phyloP scores from a whole-genome alignment of 2,329 filamentous ascomycete species.

The Fusarium sp. region DNA sequence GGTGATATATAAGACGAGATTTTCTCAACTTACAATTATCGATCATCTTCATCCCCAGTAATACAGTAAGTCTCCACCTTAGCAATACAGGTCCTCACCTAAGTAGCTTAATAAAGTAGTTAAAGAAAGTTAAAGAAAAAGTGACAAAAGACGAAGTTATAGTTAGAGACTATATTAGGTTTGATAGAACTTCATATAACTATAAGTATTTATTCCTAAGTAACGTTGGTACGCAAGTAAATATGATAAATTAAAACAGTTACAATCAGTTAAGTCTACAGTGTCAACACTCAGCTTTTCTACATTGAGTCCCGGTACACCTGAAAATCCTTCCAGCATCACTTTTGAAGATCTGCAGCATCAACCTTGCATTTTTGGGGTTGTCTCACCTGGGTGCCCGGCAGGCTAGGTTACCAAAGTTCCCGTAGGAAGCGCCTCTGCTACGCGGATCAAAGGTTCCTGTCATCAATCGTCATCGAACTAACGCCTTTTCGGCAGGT shows the following conservation, averaged over 20 bases:
- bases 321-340: not conserved
- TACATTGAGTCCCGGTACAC: not conserved
- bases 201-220: too few species aligned
- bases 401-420: not conserved
- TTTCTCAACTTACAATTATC: constrained; percentile 1
- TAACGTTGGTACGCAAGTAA: not conserved
- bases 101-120: too few species aligned
- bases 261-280: not conserved
- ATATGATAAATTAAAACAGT: accelerated
- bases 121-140: too few species aligned
- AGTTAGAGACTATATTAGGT: too few species aligned
- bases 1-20: too few species aligned
- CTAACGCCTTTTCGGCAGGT: too few species aligned
- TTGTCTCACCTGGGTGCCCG: not conserved
- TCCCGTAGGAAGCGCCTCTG: not conserved
- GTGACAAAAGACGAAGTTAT: too few species aligned
- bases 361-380: not conserved
- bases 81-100: too few species aligned
- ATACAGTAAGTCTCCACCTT: too few species aligned
- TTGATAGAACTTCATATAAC: too few species aligned
- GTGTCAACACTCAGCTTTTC: not conserved
- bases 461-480: not conserved
- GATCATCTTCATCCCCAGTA: constrained; percentile 46
- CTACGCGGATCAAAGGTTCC: not conserved
- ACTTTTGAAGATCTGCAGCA: not conserved